Evolutionary conservation across 2,329 filamentous ascomycete genomes (phyloP).

Genomic region (Fusarium sp.): DNA sequence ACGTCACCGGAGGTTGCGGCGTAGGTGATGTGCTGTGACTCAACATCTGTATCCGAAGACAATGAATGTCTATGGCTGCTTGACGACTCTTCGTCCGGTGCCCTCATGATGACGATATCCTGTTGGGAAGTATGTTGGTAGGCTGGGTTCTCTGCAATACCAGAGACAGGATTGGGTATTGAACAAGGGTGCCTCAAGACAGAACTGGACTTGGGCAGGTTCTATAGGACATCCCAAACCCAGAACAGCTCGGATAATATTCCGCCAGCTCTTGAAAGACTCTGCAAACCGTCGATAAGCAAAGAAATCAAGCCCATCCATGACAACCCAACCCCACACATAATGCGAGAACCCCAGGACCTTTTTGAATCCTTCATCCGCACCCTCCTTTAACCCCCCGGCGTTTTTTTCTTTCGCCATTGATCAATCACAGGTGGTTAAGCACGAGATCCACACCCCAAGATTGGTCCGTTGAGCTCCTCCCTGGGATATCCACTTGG

Average conservation of each 20-base stretch:
- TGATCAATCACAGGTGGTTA: slow-evolving; percentile 19
- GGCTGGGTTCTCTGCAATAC: neutral
- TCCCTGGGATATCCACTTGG: slow-evolving; percentile 16
- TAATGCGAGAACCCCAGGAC: neutral
- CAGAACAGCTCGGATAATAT: neutral
- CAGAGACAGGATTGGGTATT: neutral
- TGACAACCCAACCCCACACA: neutral
- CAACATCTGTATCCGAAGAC: slow-evolving; percentile 4
- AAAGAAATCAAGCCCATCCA: neutral
- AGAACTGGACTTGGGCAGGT: neutral
- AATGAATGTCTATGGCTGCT: neutral
- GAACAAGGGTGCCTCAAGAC: neutral
- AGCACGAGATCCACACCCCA: neutral
- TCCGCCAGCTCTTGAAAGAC: neutral
- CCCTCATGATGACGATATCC: slow-evolving; percentile 17
- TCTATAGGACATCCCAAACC: neutral
- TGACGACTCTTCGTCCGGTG: neutral
- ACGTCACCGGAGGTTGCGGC: slow-evolving; percentile 8
- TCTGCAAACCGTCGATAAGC: neutral
- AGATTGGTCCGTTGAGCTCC: neutral
- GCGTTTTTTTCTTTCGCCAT: neutral
- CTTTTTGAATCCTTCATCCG: slow-evolving; percentile 5
- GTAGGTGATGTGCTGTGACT: neutral
- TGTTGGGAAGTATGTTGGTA: neutral
- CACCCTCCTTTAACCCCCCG: neutral